Base-by-base conservation (phyloP, 2,329 filamentous ascomycete species). In the Aureobasidium namibiae region DNA sequence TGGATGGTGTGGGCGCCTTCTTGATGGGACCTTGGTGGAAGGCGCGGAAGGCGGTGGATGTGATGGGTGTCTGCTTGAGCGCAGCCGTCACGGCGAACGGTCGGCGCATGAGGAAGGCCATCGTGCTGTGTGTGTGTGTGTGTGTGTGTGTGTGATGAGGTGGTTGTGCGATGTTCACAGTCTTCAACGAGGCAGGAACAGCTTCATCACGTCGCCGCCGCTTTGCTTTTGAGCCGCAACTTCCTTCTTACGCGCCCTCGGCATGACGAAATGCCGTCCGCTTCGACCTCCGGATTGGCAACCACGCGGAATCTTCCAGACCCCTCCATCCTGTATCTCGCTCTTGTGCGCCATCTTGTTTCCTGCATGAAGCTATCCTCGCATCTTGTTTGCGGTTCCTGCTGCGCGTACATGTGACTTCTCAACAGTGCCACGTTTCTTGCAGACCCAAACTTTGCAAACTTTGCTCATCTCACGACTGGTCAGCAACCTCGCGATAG, bases 51-150 rank as follows among this genome's bases (percentile, higher is more conserved):
- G 80, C 73, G 58, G 78, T 73, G 65, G 76, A 78, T 56, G 82
- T 74, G 52, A 75, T 66, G 62, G 73, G 74, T 44, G 78, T 75
- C 42, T 82, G 84, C 72, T 78, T 80, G 66, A 88, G 71, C 38
- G 80, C 78, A 63, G 80, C 75, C 45, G 83, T 76, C 63, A 88
- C 75, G 69, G 82, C 80, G 66, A 88, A 85, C 18, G 85, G 84
- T 65, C 83, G 81, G 69, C 82, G 78, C 64, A 87, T 75, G 60
- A 85, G 73, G 71, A 85, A 86, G 61, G 84, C 81, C 85, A 88
- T 88, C 64, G 64, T 77, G 21, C 11, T 44, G 24, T 54, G 21
- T 41, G n/a, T n/a, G n/a, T 33, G 33, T 24, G 21, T 52, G 18
- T 16, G 9, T 14, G 29, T 16, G 8, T 23, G n/a, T 23, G 18